Evolutionary conservation across 352 stramenopile species (phyloP).

Genomic region (Globisporangium cystogenes): DNA sequence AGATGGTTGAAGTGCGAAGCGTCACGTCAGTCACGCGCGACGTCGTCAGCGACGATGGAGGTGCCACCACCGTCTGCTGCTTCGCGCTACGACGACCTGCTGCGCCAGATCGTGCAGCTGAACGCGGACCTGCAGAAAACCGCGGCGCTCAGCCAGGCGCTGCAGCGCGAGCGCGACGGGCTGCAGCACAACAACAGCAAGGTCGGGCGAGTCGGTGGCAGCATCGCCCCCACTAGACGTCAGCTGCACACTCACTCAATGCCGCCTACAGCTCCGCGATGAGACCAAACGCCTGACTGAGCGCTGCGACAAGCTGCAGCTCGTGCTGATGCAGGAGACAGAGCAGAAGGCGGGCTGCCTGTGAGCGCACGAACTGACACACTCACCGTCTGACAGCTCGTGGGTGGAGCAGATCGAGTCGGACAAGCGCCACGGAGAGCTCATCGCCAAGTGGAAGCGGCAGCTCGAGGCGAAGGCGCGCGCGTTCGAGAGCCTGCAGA

Average conservation of each 20-base stretch:
- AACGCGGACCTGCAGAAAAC: slow-evolving; percentile 84
- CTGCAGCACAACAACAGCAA: slow-evolving; percentile 56
- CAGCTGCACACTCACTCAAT: neutral
- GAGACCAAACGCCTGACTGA: slow-evolving; percentile 63
- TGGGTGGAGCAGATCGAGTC: slow-evolving; percentile 34
- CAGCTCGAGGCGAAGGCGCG: slow-evolving; percentile 77
- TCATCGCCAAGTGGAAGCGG: slow-evolving; percentile 81
- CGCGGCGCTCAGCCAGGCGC: slow-evolving; percentile 65
- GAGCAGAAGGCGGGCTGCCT: slow-evolving; percentile 73
- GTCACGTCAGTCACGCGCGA: neutral
- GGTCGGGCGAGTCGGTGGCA: too few species aligned
- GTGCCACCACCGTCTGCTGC: neutral
- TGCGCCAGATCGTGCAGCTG: slow-evolving; percentile 81
- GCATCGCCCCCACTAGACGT: too few species aligned
- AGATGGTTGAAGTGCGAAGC: neutral
- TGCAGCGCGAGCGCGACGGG: slow-evolving; percentile 72
- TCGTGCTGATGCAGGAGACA: slow-evolving; percentile 74
- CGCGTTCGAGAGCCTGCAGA: slow-evolving; percentile 79
- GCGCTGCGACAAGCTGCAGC: slow-evolving; percentile 76
- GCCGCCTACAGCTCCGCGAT: slow-evolving; percentile 38
- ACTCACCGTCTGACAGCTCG: neutral
- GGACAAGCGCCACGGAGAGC: slow-evolving; percentile 75
- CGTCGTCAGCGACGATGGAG: slow-evolving; percentile 3
- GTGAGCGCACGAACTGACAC: too few species aligned
- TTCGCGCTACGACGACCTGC: slow-evolving; percentile 62